A percentile compares a stretch with the other conserved stretches of the same genome.
phyloP scores from a whole-genome alignment of 2,329 filamentous ascomycete species.

The Hypoxylon sp. region DNA sequence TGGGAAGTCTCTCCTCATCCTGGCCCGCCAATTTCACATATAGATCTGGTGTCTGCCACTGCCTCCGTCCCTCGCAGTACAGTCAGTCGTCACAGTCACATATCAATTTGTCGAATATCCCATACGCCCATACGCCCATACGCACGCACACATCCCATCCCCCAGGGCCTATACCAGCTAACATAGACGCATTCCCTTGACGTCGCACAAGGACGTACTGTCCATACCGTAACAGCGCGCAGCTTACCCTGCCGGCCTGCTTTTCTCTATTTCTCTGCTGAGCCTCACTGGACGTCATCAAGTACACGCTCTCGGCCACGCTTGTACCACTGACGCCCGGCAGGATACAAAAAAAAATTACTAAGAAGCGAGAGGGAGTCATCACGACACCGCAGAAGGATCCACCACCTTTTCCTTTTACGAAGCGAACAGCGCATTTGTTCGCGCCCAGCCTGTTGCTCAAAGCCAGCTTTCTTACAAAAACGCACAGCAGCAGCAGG shows the following conservation, averaged over 20 bases:
- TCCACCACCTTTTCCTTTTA: conserved; percentile 30
- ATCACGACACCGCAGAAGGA: conserved; percentile 32
- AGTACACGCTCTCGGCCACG: conserved; percentile 21
- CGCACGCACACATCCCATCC: conserved; percentile 1
- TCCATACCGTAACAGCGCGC: conserved; percentile 32
- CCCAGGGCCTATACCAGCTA: not conserved
- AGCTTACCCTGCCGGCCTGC: conserved; percentile 19
- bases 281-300: conserved; percentile 38
- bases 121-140: not conserved
- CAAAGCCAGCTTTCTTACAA: conserved; percentile 10
- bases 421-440: conserved; percentile 16
- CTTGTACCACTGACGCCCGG: conserved; percentile 28
- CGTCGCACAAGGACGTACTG: conserved; percentile 28
- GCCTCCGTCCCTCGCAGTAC: no score
- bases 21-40: conserved; percentile 18
- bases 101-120: not conserved
- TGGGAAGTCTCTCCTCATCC: conserved; percentile 15
- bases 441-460: conserved; percentile 16
- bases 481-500: conserved; percentile 14
- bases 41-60: not conserved
- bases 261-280: conserved; percentile 21
- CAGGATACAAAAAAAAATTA: conserved; percentile 17
- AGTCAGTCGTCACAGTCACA: not conserved
- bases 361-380: conserved; percentile 33
- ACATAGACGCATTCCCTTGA: conserved; percentile 26